phyloP scores from a whole-genome alignment of 139 green algal species.

The Deuterostichococcus epilithicus region DNA sequence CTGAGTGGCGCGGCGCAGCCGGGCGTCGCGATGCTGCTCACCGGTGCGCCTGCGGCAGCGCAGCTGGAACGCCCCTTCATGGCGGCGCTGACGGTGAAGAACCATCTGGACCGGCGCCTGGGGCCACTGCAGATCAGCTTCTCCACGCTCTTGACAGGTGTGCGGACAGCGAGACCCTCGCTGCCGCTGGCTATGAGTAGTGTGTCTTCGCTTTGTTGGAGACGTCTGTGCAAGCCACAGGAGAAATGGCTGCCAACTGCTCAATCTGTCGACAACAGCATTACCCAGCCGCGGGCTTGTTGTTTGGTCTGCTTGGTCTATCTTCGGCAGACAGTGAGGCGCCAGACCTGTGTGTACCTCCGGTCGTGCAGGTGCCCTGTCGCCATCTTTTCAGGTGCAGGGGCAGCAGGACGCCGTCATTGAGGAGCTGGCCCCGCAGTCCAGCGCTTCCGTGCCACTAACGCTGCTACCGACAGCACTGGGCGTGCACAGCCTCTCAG shows the following conservation, averaged over 20 bases:
- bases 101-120: constrained; percentile 18
- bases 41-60: background rate
- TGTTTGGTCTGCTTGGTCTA: background rate
- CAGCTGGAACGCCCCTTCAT: constrained; percentile 14
- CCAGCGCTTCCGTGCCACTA: background rate
- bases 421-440: background rate
- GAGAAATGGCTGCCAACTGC: constrained; percentile 1
- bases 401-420: background rate
- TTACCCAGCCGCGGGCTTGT: background rate
- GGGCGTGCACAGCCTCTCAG: background rate
- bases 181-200: background rate
- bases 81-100: constrained; percentile 7
- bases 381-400: background rate
- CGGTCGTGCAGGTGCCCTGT: background rate
- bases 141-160: too few species aligned
- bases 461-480: constrained; percentile 1
- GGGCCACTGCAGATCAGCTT: constrained; percentile 11
- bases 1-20: background rate
- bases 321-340: background rate
- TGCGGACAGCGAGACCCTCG: too few species aligned
- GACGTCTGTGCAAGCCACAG: background rate
- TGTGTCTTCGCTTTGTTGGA: background rate
- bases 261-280: background rate
- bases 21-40: constrained; percentile 9
- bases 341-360: background rate